Conservation (phyloP, 208 protist species). For the Leishmania martiniquensis region DNA sequence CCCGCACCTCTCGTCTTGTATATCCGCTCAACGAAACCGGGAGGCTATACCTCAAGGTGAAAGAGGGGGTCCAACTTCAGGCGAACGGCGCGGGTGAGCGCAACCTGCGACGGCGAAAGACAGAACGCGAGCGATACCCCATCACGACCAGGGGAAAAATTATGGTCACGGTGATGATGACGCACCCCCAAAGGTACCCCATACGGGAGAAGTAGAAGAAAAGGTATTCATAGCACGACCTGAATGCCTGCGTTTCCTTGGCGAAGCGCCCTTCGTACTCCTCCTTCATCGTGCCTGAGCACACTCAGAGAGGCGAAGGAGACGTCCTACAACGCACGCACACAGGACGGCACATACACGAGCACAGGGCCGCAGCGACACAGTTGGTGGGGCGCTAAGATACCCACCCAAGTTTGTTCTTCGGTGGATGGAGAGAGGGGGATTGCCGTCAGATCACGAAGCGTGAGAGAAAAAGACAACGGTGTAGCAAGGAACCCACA, state of each 20-base stretch:
- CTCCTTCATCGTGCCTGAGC: background rate
- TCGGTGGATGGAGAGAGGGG: no score
- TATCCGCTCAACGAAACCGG: background rate
- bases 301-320: background rate
- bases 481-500: no score
- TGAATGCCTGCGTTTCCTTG: background rate
- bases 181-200: slow-evolving; percentile 11
- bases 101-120: slow-evolving; percentile 21
- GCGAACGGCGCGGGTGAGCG: slow-evolving; percentile 3
- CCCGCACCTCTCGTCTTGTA: no score
- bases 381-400: background rate
- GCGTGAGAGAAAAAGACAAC: background rate
- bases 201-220: background rate
- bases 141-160: slow-evolving; percentile 26
- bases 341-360: background rate
- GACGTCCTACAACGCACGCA: background rate
- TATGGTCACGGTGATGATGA: slow-evolving; percentile 8
- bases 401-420: background rate
- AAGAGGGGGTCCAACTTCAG: background rate
- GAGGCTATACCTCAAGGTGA: background rate
- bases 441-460: background rate
- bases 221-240: background rate
- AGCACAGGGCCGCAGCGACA: no score
- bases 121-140: slow-evolving; percentile 27
- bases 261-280: background rate